Evolutionary conservation across 2,329 filamentous ascomycete genomes (phyloP), one percentile per base, ranked within the genome.

Genomic region (Lachnellula hyalina): DNA sequence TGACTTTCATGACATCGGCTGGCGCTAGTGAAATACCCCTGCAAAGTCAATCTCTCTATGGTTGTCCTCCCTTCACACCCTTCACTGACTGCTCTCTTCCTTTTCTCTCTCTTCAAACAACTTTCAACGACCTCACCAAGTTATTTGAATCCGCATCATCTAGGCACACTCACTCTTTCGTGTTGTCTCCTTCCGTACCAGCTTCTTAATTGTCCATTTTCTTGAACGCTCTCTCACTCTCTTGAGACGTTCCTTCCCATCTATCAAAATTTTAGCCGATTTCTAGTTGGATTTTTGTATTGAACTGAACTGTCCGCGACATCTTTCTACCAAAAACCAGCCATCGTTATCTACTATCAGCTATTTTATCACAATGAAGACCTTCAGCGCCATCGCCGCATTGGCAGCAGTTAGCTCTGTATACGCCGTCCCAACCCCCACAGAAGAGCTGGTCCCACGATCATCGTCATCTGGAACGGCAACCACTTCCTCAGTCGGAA

Each of bases 351-450:
- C 49, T 11, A 15, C 7, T 19, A 40, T 17, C 36, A 42, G 14
- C 28, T 21, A 44, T 34, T 25, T 14, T n/a, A 48, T 47, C 52
- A 67, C 54, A 21, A 68, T 67, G 65, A 68, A 67, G 63, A 62
- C 60, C 19, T 61, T 63, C 54, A 56, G 55, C n/a, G 52, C 61
- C n/a, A 53, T 65, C 50, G 65, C 61, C 44, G 65, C 61, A 40
- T 60, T 68, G 51, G 65, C 65, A 54, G 66, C 57, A 36, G 62
- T 56, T 19, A 52, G 58, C 25, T 53, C 58, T 23, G 65, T 52
- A 35, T 23, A 55, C n/a, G 61, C 58, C n/a, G 51, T 51, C 25
- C 61, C 66, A 17, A 59, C 60, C 12, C 54, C 55, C 19, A 59
- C 55, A 4, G 58, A 59, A 19, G 56, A 59, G 46, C 38, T 65